Percentiles rank a stretch among this genome's conserved stretches.
Conservation (phyloP, 352 stramenopile species). For the Phytophthora melonis region DNA sequence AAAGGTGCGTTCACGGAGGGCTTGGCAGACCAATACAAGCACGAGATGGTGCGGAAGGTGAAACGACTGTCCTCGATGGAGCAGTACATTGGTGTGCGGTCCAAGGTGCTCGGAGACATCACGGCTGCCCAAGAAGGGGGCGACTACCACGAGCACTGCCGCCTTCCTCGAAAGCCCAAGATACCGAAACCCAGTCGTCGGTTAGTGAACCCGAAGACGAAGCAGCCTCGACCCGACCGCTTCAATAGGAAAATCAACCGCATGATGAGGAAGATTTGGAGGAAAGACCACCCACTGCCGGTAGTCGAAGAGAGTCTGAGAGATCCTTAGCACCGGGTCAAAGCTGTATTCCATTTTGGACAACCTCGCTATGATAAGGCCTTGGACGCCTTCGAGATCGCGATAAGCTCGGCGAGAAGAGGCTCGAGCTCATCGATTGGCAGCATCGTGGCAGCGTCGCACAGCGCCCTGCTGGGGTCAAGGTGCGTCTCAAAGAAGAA, state of each 20-base stretch:
- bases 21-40: constrained; percentile 59
- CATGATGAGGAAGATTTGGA: constrained; percentile 76
- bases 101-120: constrained; percentile 59
- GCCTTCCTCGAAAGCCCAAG: constrained; percentile 67
- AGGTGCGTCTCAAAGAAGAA: constrained; percentile 93
- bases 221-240: constrained; percentile 63
- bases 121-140: constrained; percentile 32
- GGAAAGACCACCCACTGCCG: constrained; percentile 69
- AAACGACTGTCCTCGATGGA: constrained; percentile 58
- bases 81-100: constrained; percentile 65
- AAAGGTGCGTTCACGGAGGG: constrained; percentile 64
- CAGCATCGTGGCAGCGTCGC: constrained; percentile 80
- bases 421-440: constrained; percentile 72
- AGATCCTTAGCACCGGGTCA: constrained; percentile 46
- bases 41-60: constrained; percentile 64
- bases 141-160: constrained; percentile 29
- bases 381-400: constrained; percentile 65
- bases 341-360: constrained; percentile 16
- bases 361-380: constrained; percentile 37
- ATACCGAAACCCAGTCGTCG: constrained; percentile 67
- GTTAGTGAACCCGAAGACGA: constrained; percentile 50
- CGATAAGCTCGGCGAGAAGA: constrained; percentile 79
- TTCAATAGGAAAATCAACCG: constrained; percentile 88
- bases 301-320: constrained; percentile 83
- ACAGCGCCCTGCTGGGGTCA: constrained; percentile 66